Evolutionary conservation across 768 basidiomycete species (phyloP), one percentile per base, ranked within the genome.

Genomic region (Agrocybe pediades): DNA sequence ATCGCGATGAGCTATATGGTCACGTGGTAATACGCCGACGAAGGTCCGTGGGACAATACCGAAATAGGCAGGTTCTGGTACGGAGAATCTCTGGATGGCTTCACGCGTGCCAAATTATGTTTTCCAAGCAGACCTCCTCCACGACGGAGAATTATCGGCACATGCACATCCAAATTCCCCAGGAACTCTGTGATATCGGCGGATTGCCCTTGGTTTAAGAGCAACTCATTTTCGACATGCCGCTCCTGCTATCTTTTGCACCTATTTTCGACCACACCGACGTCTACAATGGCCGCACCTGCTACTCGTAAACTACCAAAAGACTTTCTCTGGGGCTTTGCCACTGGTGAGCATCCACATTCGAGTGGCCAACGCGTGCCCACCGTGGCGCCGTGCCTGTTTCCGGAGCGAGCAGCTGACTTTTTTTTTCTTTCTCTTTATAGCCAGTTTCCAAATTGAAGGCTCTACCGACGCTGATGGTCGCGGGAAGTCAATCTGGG

Each of bases 391-490:
- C 25, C 23, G 16, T 53, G 9, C 41, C 39, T 23, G 29, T 39
- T 46, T 49, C 51, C 55, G 41, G 33, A 49, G 27, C 43, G 29
- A 48, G 54, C 29, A 53, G 42, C 33, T 36, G 40, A 25, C 16
- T 46, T 26, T 4, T 49, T 49, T 60, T 44, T 45, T 55, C 19
- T 13, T 36, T 11, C 53, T 24, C 50, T 54, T 46, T 51, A 43
- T 45, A 80, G 90, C 87, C 20, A 72, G 80, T 53, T 89, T 88
- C 68, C 88, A 90, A 72, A 84, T 89, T 50, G 89, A 90, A 67
- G 88, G 88, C 27, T 85, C 86, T 0, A 73, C 78, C 19, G 67
- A 78, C 48, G 75, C 72, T 16, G 84, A 82, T 54, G 84, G 84
- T 13, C 82, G 86, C 44, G 85, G 85, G 9, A 82, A 82, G 61